Percentiles rank a stretch among this genome's conserved stretches.
Evolutionary conservation across 2,329 filamentous ascomycete species (phyloP).

Genomic region (Sarocladium brachiariae): DNA sequence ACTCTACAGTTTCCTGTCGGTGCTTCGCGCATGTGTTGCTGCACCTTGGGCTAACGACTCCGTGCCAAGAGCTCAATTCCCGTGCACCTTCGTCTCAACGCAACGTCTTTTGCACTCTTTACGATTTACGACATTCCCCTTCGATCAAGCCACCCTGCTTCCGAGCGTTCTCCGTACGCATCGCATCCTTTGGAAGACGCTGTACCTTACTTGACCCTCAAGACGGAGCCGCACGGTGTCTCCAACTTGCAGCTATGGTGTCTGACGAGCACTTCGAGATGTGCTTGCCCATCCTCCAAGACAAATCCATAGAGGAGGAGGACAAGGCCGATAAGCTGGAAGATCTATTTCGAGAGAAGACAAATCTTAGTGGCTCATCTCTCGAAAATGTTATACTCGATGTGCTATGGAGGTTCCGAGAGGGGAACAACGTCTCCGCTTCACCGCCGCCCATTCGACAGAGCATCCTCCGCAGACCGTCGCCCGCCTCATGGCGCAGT

Average conservation of each 20-base stretch:
- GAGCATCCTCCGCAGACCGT: conserved; percentile 82
- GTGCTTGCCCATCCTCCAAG: conserved; percentile 81
- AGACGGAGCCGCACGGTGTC: background rate
- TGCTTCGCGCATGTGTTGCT: background rate
- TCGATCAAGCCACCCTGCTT: background rate
- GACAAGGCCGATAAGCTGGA: conserved; percentile 91
- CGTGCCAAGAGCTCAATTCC: conserved; percentile 4
- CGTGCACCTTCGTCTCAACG: conserved; percentile 5
- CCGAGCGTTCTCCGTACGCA: too few relatives aligned
- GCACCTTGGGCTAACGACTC: conserved; percentile 3
- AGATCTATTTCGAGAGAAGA: conserved; percentile 74
- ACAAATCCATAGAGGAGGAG: conserved; percentile 79
- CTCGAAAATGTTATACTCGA: conserved; percentile 89
- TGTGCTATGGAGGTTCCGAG: conserved; percentile 79
- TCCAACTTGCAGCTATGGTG: conserved; percentile 57
- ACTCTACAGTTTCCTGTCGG: background rate
- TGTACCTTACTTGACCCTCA: too few relatives aligned
- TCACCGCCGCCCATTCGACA: conserved; percentile 83
- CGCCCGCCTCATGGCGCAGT: conserved; percentile 88
- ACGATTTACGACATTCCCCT: conserved; percentile 5
- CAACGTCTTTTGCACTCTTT: background rate
- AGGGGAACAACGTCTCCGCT: conserved; percentile 54
- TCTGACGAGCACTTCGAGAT: conserved; percentile 89
- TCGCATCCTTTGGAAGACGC: too few relatives aligned
- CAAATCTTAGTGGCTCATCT: conserved; percentile 63